Conservation (phyloP, 78 protist genomes). For the Salpingoeca rosetta region DNA sequence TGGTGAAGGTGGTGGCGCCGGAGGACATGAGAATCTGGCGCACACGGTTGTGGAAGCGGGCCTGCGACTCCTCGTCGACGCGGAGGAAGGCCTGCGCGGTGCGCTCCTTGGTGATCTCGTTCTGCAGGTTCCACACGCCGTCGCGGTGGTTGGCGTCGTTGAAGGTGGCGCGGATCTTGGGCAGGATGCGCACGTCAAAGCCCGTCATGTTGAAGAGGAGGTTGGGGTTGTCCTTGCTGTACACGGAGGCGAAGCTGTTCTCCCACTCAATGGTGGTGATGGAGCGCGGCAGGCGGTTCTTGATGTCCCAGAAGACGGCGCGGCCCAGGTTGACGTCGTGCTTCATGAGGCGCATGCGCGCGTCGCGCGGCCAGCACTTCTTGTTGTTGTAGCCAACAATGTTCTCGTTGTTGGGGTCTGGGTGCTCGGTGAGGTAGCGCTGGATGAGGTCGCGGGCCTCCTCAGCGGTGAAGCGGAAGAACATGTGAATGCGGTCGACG, state of each 20-base stretch:
- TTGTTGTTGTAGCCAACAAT: slow-evolving; percentile 97
- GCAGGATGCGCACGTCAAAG: slow-evolving; percentile 95
- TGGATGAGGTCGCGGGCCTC: slow-evolving; percentile 92
- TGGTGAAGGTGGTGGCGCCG: slow-evolving; percentile 97
- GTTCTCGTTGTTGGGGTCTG: slow-evolving; percentile 99
- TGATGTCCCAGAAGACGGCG: slow-evolving; percentile 96
- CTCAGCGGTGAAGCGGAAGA: slow-evolving; percentile 82
- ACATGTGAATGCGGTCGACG: slow-evolving; percentile 83
- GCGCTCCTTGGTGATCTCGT: slow-evolving; percentile 89
- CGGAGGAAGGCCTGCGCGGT: slow-evolving; percentile 95
- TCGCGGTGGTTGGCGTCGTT: slow-evolving; percentile 68
- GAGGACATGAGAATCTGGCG: slow-evolving; percentile 95
- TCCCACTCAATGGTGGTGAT: slow-evolving; percentile 81
- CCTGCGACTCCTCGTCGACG: slow-evolving; percentile 75
- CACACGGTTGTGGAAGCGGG: slow-evolving; percentile 86
- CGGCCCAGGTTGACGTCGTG: slow-evolving; percentile 98
- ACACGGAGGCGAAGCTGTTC: slow-evolving; percentile 78
- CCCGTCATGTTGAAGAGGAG: slow-evolving; percentile 93
- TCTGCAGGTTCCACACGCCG: slow-evolving; percentile 96
- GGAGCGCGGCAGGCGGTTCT: slow-evolving; percentile 93
- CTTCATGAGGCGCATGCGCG: slow-evolving; percentile 97
- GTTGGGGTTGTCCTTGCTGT: slow-evolving; percentile 96
- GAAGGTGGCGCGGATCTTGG: slow-evolving; percentile 65
- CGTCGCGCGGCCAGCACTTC: slow-evolving; percentile 99
- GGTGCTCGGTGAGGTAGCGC: slow-evolving; percentile 96